phyloP scores from a whole-genome alignment of 2,329 filamentous ascomycete species.

The Sarocladium oryzae region DNA sequence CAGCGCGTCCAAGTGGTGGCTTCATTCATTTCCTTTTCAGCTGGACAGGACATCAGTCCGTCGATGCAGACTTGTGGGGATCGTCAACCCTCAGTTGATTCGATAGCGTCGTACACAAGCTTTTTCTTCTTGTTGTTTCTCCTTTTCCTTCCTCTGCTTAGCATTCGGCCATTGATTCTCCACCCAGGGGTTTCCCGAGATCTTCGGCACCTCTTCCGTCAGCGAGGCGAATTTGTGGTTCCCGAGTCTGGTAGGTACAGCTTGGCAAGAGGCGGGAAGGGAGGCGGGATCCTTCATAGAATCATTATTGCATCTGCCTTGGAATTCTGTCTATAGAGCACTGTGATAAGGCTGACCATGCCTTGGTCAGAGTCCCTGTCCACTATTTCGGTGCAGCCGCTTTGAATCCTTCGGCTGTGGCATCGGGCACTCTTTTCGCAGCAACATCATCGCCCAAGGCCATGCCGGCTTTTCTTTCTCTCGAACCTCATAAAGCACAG shows the following conservation, averaged over 20 bases:
- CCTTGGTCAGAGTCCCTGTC: not conserved
- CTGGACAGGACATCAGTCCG: not conserved
- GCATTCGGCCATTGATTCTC: not conserved
- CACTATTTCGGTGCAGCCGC: not conserved
- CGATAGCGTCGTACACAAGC: not conserved
- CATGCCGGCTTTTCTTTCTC: too few species aligned
- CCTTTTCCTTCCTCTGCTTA: too few species aligned
- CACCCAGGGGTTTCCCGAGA: not conserved
- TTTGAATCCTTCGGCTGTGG: not conserved
- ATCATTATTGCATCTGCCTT: not conserved
- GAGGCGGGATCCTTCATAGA: not conserved
- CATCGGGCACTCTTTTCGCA: not conserved
- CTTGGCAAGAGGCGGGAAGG: not conserved
- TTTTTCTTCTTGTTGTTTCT: not conserved
- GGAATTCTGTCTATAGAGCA: slow-evolving; percentile 3
- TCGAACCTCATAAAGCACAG: not conserved
- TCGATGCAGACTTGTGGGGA: not conserved
- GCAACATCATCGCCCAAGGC: too few species aligned
- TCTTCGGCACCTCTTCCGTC: slow-evolving; percentile 4
- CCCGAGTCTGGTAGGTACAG: too few species aligned
- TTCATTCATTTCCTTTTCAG: slow-evolving; percentile 1
- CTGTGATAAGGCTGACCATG: slow-evolving; percentile 6
- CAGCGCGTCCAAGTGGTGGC: not conserved
- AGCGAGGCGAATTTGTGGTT: slow-evolving; percentile 1
- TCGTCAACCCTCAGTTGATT: too few species aligned